phyloP scores from a whole-genome alignment of 495 filamentous ascomycete species.

The Hypoxylon lienhwacheense region DNA sequence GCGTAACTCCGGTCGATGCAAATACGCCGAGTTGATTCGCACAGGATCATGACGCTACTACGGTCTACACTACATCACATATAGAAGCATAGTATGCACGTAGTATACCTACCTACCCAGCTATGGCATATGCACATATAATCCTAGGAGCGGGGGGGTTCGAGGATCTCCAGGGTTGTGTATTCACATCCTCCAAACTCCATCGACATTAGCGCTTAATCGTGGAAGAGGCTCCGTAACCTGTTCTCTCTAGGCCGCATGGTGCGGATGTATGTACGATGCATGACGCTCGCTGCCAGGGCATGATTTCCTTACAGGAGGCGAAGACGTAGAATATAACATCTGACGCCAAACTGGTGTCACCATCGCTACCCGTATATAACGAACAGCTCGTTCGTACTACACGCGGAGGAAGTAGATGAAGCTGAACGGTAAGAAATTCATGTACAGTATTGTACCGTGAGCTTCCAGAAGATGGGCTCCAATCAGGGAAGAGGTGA shows the following conservation, averaged over 20 bases:
- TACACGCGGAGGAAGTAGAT: no score
- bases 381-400: constrained; percentile 7
- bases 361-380: constrained; percentile 1
- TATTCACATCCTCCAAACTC: constrained; percentile 14
- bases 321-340: no score
- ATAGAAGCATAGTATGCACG: not conserved
- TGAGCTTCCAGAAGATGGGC: constrained; percentile 37
- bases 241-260: no score
- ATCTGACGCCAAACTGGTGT: no score
- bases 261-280: not conserved
- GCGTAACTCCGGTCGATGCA: constrained; percentile 9
- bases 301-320: no score
- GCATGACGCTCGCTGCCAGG: constrained; percentile 3
- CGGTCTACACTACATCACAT: no score
- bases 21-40: constrained; percentile 23
- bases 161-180: constrained; percentile 8
- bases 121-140: not conserved
- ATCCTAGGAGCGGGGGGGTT: constrained; percentile 19
- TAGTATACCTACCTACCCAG: not conserved
- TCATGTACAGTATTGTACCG: constrained; percentile 29
- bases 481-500: constrained; percentile 26
- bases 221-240: constrained; percentile 13
- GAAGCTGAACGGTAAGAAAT: constrained; percentile 20
- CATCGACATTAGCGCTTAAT: constrained; percentile 20
- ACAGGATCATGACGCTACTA: constrained; percentile 7